Percentiles rank a stretch among this genome's conserved stretches.
phyloP scores from a whole-genome alignment of 140 eudicot genomes.

The Flaveria floridana region DNA sequence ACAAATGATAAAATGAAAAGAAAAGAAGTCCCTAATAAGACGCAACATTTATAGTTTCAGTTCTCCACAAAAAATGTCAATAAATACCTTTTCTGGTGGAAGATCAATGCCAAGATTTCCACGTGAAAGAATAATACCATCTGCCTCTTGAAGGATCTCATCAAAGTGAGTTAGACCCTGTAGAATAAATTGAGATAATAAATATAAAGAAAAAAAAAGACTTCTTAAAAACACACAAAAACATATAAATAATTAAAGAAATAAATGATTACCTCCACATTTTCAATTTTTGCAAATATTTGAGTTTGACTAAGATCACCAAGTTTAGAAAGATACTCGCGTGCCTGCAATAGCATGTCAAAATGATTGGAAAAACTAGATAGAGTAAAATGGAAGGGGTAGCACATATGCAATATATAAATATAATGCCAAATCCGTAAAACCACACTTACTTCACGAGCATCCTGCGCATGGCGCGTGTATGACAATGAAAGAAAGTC shows the following conservation, averaged over 20 bases:
- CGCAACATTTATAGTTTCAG: not conserved
- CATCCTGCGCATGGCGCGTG: slow-evolving; percentile 95
- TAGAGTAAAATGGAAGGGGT: not conserved
- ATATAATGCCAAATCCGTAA: slow-evolving; percentile 21
- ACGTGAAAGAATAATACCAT: slow-evolving; percentile 96
- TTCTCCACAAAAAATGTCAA: not conserved
- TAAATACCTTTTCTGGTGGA: slow-evolving; percentile 89
- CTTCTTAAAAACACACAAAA: not conserved
- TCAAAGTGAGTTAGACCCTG: slow-evolving; percentile 96
- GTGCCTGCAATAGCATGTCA: slow-evolving; percentile 58
- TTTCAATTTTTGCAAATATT: slow-evolving; percentile 91
- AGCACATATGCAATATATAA: not conserved
- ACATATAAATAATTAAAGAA: not conserved
- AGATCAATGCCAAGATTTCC: slow-evolving; percentile 98
- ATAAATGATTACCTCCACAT: slow-evolving; percentile 57
- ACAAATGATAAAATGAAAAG: not conserved
- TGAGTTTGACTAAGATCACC: slow-evolving; percentile 96
- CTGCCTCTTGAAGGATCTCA: slow-evolving; percentile 97
- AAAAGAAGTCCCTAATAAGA: not conserved
- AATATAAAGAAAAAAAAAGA: not conserved
- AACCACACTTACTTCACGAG: slow-evolving; percentile 77
- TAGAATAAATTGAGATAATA: slow-evolving; percentile 18
- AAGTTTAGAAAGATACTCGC: slow-evolving; percentile 63
- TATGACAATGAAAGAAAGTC: slow-evolving; percentile 96
- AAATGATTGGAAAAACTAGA: not conserved